phyloP scores from a whole-genome alignment of 805 yeast genomes.

The Candida dendrica region DNA sequence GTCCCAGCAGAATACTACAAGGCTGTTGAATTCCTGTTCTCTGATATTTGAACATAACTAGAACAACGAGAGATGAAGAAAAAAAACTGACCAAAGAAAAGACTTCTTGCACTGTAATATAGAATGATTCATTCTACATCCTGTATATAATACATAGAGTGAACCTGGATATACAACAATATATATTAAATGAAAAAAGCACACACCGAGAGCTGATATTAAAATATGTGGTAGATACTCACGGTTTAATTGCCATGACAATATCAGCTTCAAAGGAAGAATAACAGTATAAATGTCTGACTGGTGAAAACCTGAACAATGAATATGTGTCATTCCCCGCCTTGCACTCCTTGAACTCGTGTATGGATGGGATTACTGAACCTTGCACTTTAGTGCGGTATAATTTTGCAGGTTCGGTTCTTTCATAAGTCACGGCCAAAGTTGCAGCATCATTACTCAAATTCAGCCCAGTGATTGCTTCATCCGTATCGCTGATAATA shows the following conservation, averaged over 20 bases:
- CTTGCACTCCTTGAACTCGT: conserved; percentile 10
- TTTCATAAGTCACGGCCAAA: conserved; percentile 38
- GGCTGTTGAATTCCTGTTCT: conserved; percentile 32
- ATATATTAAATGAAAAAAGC: background rate
- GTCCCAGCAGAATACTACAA: conserved; percentile 46
- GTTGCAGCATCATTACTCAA: conserved; percentile 38
- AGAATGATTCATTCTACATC: background rate
- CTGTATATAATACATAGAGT: background rate
- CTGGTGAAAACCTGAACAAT: conserved; percentile 25
- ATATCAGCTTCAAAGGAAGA: conserved; percentile 20
- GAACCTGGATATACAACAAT: background rate
- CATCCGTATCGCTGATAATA: conserved; percentile 35
- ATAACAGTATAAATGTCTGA: conserved; percentile 17
- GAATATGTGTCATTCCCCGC: conserved; percentile 19
- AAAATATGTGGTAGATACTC: too few relatives aligned
- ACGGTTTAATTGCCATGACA: conserved; percentile 1
- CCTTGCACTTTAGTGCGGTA: conserved; percentile 26
- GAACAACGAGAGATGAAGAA: too few relatives aligned
- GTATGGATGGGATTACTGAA: conserved; percentile 17
- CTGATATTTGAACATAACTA: conserved; percentile 7
- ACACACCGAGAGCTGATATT: too few relatives aligned
- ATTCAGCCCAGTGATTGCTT: conserved; percentile 33
- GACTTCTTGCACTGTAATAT: background rate
- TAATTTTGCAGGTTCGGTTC: conserved; percentile 32
- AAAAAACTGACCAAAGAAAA: too few relatives aligned